Conservation (phyloP, 2,329 filamentous ascomycete genomes). For the Karstenula rhodostoma region DNA sequence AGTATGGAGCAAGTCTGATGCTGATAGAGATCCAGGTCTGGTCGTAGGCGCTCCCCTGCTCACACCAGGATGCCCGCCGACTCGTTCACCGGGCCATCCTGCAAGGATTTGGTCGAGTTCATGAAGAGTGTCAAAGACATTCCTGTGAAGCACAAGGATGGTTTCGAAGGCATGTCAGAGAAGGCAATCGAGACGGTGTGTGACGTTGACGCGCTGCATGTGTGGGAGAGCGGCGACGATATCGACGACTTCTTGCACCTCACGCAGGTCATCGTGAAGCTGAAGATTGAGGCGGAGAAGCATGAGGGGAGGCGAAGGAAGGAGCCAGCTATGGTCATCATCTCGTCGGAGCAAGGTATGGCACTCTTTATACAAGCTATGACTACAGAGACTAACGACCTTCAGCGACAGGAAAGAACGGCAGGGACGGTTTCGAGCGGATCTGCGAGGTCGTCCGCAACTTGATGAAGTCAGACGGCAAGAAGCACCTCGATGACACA, state of each 20-base stretch:
- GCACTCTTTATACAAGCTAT: not conserved
- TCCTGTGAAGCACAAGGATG: slow-evolving; percentile 33
- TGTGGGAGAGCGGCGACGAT: slow-evolving; percentile 46
- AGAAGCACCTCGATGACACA: slow-evolving; percentile 35
- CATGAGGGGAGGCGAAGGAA: slow-evolving; percentile 13
- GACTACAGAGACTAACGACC: not conserved
- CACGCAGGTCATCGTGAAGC: slow-evolving; percentile 39
- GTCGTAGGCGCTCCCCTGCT: slow-evolving; percentile 18
- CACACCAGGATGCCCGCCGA: slow-evolving; percentile 16
- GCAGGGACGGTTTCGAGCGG: slow-evolving; percentile 31
- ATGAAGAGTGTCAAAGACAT: slow-evolving; percentile 35
- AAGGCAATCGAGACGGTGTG: slow-evolving; percentile 32
- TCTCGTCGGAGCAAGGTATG: slow-evolving; percentile 17
- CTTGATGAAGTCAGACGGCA: slow-evolving; percentile 30
- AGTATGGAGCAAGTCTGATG: too few relatives aligned
- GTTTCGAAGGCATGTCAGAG: slow-evolving; percentile 32
- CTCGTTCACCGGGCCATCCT: slow-evolving; percentile 38
- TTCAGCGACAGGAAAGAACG: slow-evolving; percentile 25
- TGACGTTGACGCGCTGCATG: slow-evolving; percentile 33
- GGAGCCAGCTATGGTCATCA: slow-evolving; percentile 40
- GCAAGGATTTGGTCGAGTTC: slow-evolving; percentile 32
- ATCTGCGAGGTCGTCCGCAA: slow-evolving; percentile 40
- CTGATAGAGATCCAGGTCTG: not conserved
- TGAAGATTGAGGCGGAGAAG: slow-evolving; percentile 14
- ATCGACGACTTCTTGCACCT: slow-evolving; percentile 43